These are phyloP conservation scores for Euphorbia celastroides DNA, from an alignment of 441 rosid genomes.

Conservation along the genomic window DNA sequence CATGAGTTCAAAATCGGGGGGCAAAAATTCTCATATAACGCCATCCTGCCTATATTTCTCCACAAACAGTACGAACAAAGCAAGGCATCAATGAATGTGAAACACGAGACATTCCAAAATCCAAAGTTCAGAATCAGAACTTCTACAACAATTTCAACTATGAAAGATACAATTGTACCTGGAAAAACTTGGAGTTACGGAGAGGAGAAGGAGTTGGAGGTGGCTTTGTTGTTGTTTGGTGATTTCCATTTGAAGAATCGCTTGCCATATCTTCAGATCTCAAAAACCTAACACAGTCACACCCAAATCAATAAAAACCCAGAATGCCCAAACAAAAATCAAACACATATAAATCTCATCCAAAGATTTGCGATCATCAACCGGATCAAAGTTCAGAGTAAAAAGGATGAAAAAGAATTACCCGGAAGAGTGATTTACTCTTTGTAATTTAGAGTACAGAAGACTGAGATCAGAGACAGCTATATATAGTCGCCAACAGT, in stretches of 20 bases:
- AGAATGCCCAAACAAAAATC: not conserved
- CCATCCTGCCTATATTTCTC: not conserved
- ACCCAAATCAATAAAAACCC: slow-evolving; percentile 4
- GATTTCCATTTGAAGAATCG: slow-evolving; percentile 40
- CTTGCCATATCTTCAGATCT: slow-evolving; percentile 64
- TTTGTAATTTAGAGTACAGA: slow-evolving; percentile 25
- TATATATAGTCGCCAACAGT: slow-evolving; percentile 35
- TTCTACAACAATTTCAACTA: not conserved
- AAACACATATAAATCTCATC: not conserved
- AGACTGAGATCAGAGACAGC: slow-evolving; percentile 16
- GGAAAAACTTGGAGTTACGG: slow-evolving; percentile 76
- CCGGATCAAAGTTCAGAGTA: not conserved
- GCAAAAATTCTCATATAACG: not conserved
- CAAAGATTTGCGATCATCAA: slow-evolving; percentile 3
- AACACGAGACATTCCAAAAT: not conserved
- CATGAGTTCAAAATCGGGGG: not conserved
- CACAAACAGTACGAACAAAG: not conserved
- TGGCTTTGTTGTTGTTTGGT: slow-evolving; percentile 48
- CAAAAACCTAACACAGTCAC: slow-evolving; percentile 15
- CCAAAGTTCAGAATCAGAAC: not conserved
- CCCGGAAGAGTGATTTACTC: slow-evolving; percentile 4
- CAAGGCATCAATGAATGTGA: not conserved
- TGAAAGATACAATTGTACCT: slow-evolving; percentile 35
- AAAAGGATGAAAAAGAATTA: slow-evolving; percentile 1
- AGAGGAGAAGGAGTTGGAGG: slow-evolving; percentile 90